Evolutionary conservation across 805 yeast species (phyloP).

Genomic region (Candida incommunis): DNA sequence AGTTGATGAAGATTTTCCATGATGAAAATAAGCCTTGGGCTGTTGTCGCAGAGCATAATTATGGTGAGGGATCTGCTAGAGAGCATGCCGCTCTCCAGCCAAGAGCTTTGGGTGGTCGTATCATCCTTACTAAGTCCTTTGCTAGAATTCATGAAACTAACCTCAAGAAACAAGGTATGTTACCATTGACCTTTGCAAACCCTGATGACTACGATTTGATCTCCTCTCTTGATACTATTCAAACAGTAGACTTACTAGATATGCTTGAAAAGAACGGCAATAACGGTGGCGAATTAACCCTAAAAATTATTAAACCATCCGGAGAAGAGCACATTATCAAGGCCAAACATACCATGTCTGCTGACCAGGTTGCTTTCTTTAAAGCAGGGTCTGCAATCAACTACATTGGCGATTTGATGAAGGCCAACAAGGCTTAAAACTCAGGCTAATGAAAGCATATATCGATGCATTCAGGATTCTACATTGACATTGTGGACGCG

Average conservation of each 20-base stretch:
- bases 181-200: slow-evolving; percentile 84
- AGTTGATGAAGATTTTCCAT: slow-evolving; percentile 92
- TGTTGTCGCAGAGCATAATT: slow-evolving; percentile 94
- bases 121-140: slow-evolving; percentile 83
- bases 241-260: slow-evolving; percentile 60
- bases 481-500: too few species aligned
- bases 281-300: slow-evolving; percentile 67
- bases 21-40: slow-evolving; percentile 74
- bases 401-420: slow-evolving; percentile 50
- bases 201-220: slow-evolving; percentile 80
- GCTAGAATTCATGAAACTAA: slow-evolving; percentile 98
- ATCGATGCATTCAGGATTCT: too few species aligned
- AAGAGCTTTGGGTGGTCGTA: slow-evolving; percentile 81
- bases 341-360: slow-evolving; percentile 92
- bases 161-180: slow-evolving; percentile 94
- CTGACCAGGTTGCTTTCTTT: slow-evolving; percentile 90
- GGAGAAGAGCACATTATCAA: slow-evolving; percentile 59
- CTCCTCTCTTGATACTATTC: slow-evolving; percentile 61
- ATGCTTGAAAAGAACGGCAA: slow-evolving; percentile 71
- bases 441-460: too few species aligned
- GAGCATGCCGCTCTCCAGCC: slow-evolving; percentile 98
- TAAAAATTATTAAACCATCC: slow-evolving; percentile 56
- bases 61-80: slow-evolving; percentile 99
- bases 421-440: too few species aligned
- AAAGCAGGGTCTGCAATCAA: slow-evolving; percentile 96